Evolutionary conservation across 225 moss, liverwort and hornwort genomes (phyloP).

Genomic region (Neckera pumila): DNA sequence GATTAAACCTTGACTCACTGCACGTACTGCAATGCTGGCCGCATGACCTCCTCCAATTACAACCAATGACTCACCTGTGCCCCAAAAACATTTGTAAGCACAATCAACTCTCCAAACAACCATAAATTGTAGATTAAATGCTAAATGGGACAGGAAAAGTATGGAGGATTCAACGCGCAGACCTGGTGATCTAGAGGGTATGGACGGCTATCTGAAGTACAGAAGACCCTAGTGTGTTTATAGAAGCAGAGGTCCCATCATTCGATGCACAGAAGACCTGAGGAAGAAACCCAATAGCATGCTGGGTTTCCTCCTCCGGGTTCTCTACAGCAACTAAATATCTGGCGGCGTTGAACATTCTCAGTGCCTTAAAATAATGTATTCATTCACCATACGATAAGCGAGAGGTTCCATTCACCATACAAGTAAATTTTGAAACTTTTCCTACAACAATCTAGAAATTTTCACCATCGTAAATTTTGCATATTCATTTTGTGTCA

Average conservation of each 20-base stretch:
- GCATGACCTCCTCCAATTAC: conserved; percentile 85
- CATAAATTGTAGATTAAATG: not conserved
- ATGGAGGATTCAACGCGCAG: not conserved
- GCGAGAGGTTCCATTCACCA: not conserved
- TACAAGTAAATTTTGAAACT: not conserved
- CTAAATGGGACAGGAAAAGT: not conserved
- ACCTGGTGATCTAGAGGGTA: not conserved
- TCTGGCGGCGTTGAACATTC: not conserved
- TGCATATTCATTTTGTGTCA: not conserved
- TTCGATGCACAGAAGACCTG: not conserved
- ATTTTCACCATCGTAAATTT: not conserved
- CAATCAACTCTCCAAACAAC: not conserved
- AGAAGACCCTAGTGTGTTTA: not conserved
- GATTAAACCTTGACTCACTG: conserved; percentile 61
- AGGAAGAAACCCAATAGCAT: not conserved
- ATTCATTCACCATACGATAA: not conserved
- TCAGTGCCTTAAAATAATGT: not conserved
- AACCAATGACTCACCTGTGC: conserved; percentile 41
- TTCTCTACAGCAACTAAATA: not conserved
- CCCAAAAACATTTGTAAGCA: not conserved
- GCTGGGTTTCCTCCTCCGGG: not conserved
- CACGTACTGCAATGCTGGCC: conserved; percentile 71
- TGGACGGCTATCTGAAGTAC: not conserved
- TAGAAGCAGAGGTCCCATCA: not conserved
- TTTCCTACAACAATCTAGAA: not conserved